Percentiles rank a stretch among this genome's conserved stretches.
phyloP scores from a whole-genome alignment of 1,139 yeast genomes.

The Zygoascus sp. region DNA sequence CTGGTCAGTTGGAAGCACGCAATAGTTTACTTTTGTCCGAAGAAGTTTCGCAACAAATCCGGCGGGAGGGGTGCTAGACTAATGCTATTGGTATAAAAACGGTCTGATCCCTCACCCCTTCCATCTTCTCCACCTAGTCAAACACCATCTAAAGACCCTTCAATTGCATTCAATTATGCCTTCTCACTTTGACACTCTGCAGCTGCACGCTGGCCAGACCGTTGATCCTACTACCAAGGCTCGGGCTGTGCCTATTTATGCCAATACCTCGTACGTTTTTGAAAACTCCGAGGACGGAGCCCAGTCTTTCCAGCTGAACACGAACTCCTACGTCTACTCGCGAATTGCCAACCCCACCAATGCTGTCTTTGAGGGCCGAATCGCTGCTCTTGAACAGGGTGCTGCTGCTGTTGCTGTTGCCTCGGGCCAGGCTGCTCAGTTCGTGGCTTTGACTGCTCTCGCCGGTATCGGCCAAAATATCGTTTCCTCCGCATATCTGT shows the following conservation, averaged over 20 bases:
- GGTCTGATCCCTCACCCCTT: neutral
- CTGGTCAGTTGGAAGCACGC: constrained; percentile 4
- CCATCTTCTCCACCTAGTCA: too few relatives aligned
- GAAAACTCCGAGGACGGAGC: constrained; percentile 89
- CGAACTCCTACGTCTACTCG: constrained; percentile 80
- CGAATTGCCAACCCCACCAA: constrained; percentile 91
- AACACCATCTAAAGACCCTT: too few relatives aligned
- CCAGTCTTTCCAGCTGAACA: constrained; percentile 76
- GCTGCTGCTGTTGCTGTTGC: constrained; percentile 85
- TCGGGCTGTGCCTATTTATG: constrained; percentile 88
- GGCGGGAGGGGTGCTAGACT: neutral
- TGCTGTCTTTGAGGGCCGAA: constrained; percentile 83
- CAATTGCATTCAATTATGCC: constrained; percentile 26
- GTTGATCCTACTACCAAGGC: constrained; percentile 56
- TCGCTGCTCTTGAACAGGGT: constrained; percentile 92
- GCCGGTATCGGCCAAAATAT: constrained; percentile 89
- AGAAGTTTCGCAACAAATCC: constrained; percentile 6
- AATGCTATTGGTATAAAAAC: neutral
- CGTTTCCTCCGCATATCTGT: constrained; percentile 78
- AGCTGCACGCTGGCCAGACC: constrained; percentile 87
- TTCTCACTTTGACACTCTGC: constrained; percentile 78
- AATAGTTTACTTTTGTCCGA: neutral
- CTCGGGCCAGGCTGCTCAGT: constrained; percentile 95
- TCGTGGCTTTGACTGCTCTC: constrained; percentile 74
- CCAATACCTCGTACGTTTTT: constrained; percentile 68